Conservation (phyloP, 768 basidiomycete genomes). For the Clathrus columnatus region DNA sequence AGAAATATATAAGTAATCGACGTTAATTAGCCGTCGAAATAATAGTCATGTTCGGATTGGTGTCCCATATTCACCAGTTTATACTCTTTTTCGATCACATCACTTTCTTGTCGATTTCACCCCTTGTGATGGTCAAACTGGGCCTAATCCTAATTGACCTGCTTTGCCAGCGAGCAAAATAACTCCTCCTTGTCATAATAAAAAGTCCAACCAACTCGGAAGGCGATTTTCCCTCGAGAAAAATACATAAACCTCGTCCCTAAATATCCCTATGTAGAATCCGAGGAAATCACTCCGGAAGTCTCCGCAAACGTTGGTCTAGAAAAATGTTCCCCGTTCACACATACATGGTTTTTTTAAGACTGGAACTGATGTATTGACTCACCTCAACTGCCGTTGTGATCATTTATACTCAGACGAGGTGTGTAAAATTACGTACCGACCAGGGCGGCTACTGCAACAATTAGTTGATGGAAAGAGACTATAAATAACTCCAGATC, state of each 20-base stretch:
- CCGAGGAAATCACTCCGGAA: slow-evolving; percentile 74
- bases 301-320: slow-evolving; percentile 42
- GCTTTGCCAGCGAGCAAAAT: slow-evolving; percentile 84
- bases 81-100: slow-evolving; percentile 64
- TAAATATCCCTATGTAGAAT: slow-evolving; percentile 61
- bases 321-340: slow-evolving; percentile 63
- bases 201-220: slow-evolving; percentile 64
- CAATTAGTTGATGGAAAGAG: no score
- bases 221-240: slow-evolving; percentile 45
- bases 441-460: no score
- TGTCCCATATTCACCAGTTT: background rate
- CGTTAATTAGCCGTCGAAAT: slow-evolving; percentile 17
- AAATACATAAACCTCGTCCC: slow-evolving; percentile 84
- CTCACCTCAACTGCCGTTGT: no score
- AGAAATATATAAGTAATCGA: background rate
- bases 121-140: slow-evolving; percentile 69
- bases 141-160: slow-evolving; percentile 85
- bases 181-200: slow-evolving; percentile 83
- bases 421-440: no score
- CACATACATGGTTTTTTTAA: no score
- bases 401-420: no score
- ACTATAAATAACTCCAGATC: no score
- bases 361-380: no score
- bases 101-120: slow-evolving; percentile 80
- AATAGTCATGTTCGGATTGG: slow-evolving; percentile 22